Conservation (phyloP, 2,329 filamentous ascomycete species). For the Aureobasidium sp. region DNA sequence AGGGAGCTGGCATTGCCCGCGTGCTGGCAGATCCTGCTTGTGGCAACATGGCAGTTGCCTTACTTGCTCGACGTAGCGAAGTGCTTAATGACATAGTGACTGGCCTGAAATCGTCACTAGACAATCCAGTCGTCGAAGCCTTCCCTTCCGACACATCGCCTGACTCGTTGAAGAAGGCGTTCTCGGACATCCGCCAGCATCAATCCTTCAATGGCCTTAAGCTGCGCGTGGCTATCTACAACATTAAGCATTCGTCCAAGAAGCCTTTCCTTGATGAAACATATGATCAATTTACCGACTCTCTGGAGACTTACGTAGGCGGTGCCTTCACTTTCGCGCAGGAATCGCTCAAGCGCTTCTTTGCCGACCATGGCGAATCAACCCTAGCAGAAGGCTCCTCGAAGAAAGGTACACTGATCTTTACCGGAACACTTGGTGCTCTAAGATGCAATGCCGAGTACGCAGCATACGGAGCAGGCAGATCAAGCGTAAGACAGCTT, state of each 20-base stretch:
- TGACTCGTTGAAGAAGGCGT: constrained; percentile 38
- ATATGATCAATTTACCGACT: constrained; percentile 39
- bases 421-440: constrained; percentile 47
- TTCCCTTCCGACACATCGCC: constrained; percentile 45
- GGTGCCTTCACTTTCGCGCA: constrained; percentile 49
- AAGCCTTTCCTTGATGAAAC: constrained; percentile 49
- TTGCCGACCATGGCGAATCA: constrained; percentile 42
- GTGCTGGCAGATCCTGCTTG: constrained; percentile 42
- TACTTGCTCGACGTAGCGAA: constrained; percentile 42
- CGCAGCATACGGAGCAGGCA: constrained; percentile 46
- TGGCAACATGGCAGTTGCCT: constrained; percentile 47
- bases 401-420: constrained; percentile 51
- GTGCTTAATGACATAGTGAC: constrained; percentile 34
- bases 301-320: constrained; percentile 44
- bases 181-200: constrained; percentile 41
- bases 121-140: constrained; percentile 39
- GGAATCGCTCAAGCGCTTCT: constrained; percentile 42
- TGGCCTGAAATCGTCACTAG: constrained; percentile 33
- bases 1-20: constrained; percentile 48
- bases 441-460: constrained; percentile 44
- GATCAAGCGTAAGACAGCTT: constrained; percentile 45
- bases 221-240: constrained; percentile 45
- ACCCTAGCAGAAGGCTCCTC: constrained; percentile 36
- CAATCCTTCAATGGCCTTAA: constrained; percentile 41
- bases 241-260: constrained; percentile 46